These are phyloP conservation scores for Clarireedia homoeocarpa DNA, from an alignment of 2,329 filamentous ascomycete genomes.

Conservation along the genomic window DNA sequence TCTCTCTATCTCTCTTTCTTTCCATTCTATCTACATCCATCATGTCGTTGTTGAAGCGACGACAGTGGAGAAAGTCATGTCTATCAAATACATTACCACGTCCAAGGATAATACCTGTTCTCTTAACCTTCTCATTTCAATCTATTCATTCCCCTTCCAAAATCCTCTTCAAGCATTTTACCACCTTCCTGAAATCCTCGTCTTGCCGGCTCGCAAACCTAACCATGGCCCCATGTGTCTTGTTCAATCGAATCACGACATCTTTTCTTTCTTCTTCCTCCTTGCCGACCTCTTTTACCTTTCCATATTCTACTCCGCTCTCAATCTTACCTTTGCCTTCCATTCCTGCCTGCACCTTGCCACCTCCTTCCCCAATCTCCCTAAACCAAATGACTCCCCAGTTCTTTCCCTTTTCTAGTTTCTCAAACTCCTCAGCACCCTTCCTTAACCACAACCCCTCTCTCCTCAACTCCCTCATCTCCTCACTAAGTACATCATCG, in stretches of 20 bases:
- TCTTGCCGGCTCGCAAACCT: background rate
- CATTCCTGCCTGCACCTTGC: background rate
- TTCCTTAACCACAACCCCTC: background rate
- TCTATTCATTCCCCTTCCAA: background rate
- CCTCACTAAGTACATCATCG: background rate
- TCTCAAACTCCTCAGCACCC: background rate
- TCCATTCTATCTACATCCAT: no score
- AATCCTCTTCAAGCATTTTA: background rate
- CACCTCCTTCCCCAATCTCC: background rate
- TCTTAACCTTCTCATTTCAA: background rate
- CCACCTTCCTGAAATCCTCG: background rate
- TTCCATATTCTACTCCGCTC: background rate
- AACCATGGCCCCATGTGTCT: constrained; percentile 1
- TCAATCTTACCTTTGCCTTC: background rate
- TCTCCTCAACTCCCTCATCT: background rate
- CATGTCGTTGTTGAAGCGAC: no score
- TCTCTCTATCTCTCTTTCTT: no score
- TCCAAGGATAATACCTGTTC: no score
- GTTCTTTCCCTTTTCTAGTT: background rate
- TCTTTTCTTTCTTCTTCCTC: background rate
- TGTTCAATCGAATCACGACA: background rate
- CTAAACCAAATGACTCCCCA: background rate
- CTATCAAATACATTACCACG: no score
- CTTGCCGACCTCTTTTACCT: background rate
- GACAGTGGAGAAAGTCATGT: no score